Evolutionary conservation across 208 protist genomes (phyloP).

Genomic region (Lotmaria passim): DNA sequence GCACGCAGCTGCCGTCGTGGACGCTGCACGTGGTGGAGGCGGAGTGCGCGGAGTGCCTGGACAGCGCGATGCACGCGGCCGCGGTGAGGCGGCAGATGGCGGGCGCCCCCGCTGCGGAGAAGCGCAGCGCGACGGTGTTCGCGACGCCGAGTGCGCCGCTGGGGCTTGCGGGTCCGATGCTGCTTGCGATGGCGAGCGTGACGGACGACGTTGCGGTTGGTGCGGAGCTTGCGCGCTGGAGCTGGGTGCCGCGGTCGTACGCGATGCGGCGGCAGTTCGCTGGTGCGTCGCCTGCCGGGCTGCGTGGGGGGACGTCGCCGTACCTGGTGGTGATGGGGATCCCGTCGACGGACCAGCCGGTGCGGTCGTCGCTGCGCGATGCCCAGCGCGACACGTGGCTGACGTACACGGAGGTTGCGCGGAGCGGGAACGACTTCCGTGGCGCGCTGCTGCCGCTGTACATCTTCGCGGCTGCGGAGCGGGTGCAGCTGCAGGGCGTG

Average conservation of each 20-base stretch:
- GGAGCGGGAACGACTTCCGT: not conserved
- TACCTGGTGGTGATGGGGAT: conserved; percentile 16
- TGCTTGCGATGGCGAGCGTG: conserved; percentile 27
- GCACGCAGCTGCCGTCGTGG: conserved; percentile 13
- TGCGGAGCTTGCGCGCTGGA: conserved; percentile 16
- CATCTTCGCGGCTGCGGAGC: conserved; percentile 16
- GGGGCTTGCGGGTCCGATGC: conserved; percentile 20
- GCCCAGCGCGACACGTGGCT: conserved; percentile 4
- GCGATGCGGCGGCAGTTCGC: conserved; percentile 16
- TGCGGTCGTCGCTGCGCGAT: conserved; percentile 4
- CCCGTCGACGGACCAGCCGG: conserved; percentile 17
- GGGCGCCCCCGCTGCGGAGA: not conserved
- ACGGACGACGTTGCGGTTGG: conserved; percentile 23
- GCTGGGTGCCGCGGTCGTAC: conserved; percentile 9
- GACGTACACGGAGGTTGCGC: conserved; percentile 7
- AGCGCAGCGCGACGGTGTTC: not conserved
- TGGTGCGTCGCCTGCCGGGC: conserved; percentile 2
- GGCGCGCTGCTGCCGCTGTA: conserved; percentile 18
- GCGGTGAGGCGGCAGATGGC: not conserved
- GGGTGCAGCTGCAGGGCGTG: not conserved
- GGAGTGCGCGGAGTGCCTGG: conserved; percentile 4
- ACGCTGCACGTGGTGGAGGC: conserved; percentile 14
- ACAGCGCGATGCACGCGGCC: not conserved
- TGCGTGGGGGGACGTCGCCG: conserved; percentile 15
- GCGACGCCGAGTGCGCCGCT: conserved; percentile 16